Evolutionary conservation across 106 monocot species (phyloP).

Genomic region (Narthecium ossifragum): DNA sequence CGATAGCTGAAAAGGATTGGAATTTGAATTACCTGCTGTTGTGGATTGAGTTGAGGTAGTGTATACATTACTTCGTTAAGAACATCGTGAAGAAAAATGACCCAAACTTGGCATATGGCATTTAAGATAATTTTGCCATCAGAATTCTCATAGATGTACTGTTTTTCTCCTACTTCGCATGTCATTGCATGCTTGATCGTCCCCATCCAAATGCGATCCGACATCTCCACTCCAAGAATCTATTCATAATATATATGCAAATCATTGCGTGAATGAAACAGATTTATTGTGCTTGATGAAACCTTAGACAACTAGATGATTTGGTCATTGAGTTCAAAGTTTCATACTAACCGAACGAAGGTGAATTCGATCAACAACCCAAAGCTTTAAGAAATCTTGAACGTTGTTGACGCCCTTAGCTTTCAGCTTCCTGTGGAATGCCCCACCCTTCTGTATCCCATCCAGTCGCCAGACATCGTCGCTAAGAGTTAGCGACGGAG

Average conservation of each 20-base stretch:
- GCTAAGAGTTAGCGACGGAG: not conserved
- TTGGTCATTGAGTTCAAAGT: not conserved
- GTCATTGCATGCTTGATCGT: too few relatives aligned
- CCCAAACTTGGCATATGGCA: not conserved
- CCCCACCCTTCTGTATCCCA: not conserved
- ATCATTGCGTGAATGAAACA: not conserved
- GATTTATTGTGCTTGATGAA: not conserved
- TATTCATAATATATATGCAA: not conserved
- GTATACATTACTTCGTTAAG: too few relatives aligned
- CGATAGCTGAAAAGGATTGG: too few relatives aligned
- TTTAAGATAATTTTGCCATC: too few relatives aligned
- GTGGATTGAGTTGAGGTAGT: too few relatives aligned
- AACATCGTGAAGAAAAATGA: too few relatives aligned
- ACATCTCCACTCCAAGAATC: too few relatives aligned
- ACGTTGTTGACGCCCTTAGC: not conserved
- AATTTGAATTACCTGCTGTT: too few relatives aligned
- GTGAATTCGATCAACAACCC: not conserved
- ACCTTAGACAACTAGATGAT: not conserved
- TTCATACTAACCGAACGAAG: not conserved
- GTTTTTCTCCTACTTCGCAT: too few relatives aligned
- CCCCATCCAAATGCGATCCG: too few relatives aligned
- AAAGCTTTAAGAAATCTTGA: slow-evolving; percentile 3
- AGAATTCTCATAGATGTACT: too few relatives aligned
- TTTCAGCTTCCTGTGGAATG: not conserved
- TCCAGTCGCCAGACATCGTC: slow-evolving; percentile 4